Evolutionary conservation across 345 rosid genomes (phyloP), one percentile per base, ranked within the genome.

Genomic region (Eucalyptus shirleyi): DNA sequence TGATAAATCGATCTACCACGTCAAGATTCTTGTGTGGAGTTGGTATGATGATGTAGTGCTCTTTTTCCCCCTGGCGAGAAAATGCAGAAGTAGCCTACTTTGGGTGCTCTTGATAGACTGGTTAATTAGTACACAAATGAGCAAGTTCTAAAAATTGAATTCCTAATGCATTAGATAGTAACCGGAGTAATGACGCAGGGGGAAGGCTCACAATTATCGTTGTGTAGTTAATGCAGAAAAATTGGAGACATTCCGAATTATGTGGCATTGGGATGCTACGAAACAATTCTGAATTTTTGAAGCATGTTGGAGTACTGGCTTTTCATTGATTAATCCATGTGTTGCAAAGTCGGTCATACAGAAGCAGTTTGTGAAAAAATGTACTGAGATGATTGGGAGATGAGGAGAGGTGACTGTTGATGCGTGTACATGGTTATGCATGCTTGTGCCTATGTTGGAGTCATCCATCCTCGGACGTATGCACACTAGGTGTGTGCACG

Each of bases 401-500:
- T 37, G 30, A 77, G 85, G 30, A 77, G 85, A 77, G 47, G 16
- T 40, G 47, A 40, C 47, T 21, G 85, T 77, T 3, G 13, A 40
- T 21, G 83, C 9, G 0, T 21, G 30, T 3, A 3, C 3, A 1
- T 34, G 45, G 26, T 18, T 19, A 72, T 72, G 82, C 44, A 11
- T 72, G 82, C 26, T 19, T 0, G 26, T 34, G 82, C 82, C 85
- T 40, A 40, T 37, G 47, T 77, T 77, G 85, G 16, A 40, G 85
- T 23, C 1, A 9, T 77, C 85, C 13, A 44, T 77, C 17, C 85
- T 77, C 1, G 2, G 85, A 40, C 1, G 1, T 40, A 7, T 40
- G 85, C 85, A 77, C 85, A 77, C 9, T 6, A 5, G 0, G 5
- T 40, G 85, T 2, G 9, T 4, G 30, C 0, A 1, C 1, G 3